These are phyloP conservation scores for Fusarium dimerum DNA, from an alignment of 2,329 filamentous ascomycete species.

Conservation along the genomic window DNA sequence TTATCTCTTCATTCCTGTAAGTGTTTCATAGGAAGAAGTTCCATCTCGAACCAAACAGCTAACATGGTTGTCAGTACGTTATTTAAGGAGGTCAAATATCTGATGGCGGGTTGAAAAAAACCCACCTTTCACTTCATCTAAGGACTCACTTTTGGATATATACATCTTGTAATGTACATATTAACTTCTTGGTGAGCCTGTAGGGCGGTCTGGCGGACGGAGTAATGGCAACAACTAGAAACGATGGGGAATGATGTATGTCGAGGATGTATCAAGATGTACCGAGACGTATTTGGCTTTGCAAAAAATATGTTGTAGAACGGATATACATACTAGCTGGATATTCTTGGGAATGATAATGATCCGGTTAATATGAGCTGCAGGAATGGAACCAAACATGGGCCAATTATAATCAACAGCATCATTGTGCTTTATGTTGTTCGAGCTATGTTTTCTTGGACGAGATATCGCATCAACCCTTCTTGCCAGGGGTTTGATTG, in stretches of 20 bases:
- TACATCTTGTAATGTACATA: neutral
- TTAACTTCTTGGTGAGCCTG: neutral
- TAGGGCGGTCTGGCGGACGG: neutral
- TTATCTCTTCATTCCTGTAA: conserved; percentile 78
- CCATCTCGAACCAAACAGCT: neutral
- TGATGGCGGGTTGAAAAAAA: neutral
- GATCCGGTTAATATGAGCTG: too few relatives aligned
- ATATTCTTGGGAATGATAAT: too few relatives aligned
- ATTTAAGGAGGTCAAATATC: neutral
- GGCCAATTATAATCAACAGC: too few relatives aligned
- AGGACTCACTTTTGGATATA: neutral
- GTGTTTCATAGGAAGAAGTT: conserved; percentile 15
- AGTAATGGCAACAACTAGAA: neutral
- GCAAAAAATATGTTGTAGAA: too few relatives aligned
- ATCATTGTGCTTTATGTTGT: too few relatives aligned
- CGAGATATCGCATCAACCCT: too few relatives aligned
- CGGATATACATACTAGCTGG: too few relatives aligned
- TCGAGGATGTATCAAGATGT: too few relatives aligned
- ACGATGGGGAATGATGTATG: neutral
- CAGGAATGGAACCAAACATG: too few relatives aligned
- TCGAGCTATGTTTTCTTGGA: too few relatives aligned
- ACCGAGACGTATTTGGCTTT: too few relatives aligned
- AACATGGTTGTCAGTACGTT: neutral
- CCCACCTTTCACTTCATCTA: neutral
- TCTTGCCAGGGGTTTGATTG: too few relatives aligned